A percentile compares a stretch with the other conserved stretches of the same genome.
Conservation (phyloP, 164 flowering plant species). For the Macadamia tetraphylla region DNA sequence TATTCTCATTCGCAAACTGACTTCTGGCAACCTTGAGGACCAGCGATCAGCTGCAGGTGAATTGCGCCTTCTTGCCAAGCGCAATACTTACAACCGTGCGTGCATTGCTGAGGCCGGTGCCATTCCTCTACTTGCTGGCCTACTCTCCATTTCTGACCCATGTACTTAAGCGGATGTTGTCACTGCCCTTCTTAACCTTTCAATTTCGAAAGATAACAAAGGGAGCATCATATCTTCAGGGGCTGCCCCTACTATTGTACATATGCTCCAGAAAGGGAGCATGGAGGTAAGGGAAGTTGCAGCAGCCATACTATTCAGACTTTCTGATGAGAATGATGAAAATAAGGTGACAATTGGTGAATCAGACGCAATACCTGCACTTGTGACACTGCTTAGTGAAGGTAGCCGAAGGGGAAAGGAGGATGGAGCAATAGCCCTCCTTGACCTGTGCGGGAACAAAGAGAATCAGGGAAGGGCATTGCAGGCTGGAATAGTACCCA, state of each 20-base stretch:
- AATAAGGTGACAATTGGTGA: conserved; percentile 3
- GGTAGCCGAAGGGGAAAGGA: conserved; percentile 1
- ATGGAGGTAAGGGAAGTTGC: conserved; percentile 3
- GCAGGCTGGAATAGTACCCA: not conserved
- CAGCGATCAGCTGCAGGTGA: not conserved
- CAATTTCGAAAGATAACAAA: conserved; percentile 6
- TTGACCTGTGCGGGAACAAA: not conserved
- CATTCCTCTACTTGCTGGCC: conserved; percentile 2
- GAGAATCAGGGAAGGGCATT: conserved; percentile 1
- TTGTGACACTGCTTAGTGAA: conserved; percentile 2
- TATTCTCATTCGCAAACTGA: conserved; percentile 3
- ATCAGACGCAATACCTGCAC: conserved; percentile 1
- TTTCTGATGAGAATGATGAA: not conserved
- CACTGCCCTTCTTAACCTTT: conserved; percentile 7
- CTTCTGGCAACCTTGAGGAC: conserved; percentile 1
- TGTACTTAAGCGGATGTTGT: conserved; percentile 3
- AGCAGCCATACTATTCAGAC: not conserved
- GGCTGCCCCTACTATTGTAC: conserved; percentile 1
- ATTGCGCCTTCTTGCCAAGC: conserved; percentile 8
- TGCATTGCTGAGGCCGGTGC: conserved; percentile 9
- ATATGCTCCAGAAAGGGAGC: conserved; percentile 3
- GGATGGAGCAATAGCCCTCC: conserved; percentile 1
- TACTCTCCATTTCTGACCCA: not conserved
- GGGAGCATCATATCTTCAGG: not conserved
- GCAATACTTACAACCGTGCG: conserved; percentile 2